Percentiles rank a stretch among this genome's conserved stretches.
Conservation (phyloP, 2,329 filamentous ascomycete genomes). For the Cytospora schulzeri region DNA sequence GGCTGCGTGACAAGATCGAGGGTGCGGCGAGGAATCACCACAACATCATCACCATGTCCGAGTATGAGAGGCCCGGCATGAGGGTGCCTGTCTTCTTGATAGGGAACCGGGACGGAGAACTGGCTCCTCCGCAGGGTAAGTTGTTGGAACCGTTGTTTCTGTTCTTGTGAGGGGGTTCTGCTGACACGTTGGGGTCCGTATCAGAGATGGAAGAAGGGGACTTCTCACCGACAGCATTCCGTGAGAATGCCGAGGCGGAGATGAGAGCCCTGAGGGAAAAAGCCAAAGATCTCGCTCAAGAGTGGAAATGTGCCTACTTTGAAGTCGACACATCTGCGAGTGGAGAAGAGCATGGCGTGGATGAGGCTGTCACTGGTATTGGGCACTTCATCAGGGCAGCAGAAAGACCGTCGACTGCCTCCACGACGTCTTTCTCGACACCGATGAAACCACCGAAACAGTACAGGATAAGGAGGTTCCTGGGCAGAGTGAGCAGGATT, state of each 20-base stretch:
- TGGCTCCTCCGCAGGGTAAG: conserved; percentile 28
- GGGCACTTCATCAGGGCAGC: conserved; percentile 25
- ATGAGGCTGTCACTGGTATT: conserved; percentile 26
- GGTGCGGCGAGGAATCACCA: conserved; percentile 26
- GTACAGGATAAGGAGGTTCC: conserved; percentile 27
- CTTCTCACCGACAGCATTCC: conserved; percentile 24
- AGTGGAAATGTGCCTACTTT: conserved; percentile 27
- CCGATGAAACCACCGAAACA: conserved; percentile 27
- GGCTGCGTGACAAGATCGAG: conserved; percentile 26
- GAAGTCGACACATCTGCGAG: conserved; percentile 26
- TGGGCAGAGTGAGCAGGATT: conserved; percentile 27
- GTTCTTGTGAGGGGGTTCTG: neutral
- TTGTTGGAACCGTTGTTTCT: neutral
- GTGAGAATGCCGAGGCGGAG: conserved; percentile 25
- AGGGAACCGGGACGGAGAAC: conserved; percentile 26
- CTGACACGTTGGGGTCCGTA: conserved; percentile 1
- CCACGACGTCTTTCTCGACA: conserved; percentile 26
- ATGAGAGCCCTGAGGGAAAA: conserved; percentile 27
- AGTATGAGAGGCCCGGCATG: conserved; percentile 26
- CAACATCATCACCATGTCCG: conserved; percentile 29
- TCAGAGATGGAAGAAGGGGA: conserved; percentile 22
- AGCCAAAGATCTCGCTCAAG: conserved; percentile 24
- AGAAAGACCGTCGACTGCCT: conserved; percentile 26
- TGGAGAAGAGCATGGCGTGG: conserved; percentile 23
- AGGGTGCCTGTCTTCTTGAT: conserved; percentile 27